Evolutionary conservation across 2,329 filamentous ascomycete species (phyloP).

Genomic region (Sarocladium strictum): DNA sequence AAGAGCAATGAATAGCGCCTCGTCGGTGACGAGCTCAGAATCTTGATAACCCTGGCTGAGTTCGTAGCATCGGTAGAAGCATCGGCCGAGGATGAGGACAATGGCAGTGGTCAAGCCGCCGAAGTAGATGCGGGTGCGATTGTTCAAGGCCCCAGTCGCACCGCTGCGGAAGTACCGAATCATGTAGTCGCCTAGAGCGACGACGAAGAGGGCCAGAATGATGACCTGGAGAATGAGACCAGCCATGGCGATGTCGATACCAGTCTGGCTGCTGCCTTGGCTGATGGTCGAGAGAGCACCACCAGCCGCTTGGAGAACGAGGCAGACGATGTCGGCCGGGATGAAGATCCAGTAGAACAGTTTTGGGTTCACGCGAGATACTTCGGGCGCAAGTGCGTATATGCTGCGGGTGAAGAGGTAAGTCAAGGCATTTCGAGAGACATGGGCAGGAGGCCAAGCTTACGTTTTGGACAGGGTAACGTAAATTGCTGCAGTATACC

Average conservation of each 20-base stretch:
- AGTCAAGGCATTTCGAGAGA: background rate
- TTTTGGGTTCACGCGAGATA: constrained; percentile 35
- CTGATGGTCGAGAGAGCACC: constrained; percentile 43
- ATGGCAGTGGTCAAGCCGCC: constrained; percentile 46
- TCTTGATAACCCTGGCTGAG: constrained; percentile 53
- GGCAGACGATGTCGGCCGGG: constrained; percentile 47
- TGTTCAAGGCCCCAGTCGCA: constrained; percentile 14
- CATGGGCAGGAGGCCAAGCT: constrained; percentile 9
- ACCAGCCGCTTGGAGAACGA: constrained; percentile 49
- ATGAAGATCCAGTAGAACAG: constrained; percentile 41
- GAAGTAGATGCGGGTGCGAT: constrained; percentile 38
- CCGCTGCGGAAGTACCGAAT: constrained; percentile 27
- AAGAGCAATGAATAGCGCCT: constrained; percentile 46
- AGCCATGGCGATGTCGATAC: constrained; percentile 32
- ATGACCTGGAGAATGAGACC: constrained; percentile 55
- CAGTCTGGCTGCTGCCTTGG: constrained; percentile 36
- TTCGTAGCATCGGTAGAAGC: constrained; percentile 59
- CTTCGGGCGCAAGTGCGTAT: constrained; percentile 28
- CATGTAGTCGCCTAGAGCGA: constrained; percentile 42
- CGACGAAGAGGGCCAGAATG: constrained; percentile 46
- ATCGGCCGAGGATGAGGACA: constrained; percentile 53
- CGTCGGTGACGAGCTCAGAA: constrained; percentile 45
- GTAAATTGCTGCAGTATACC: constrained; percentile 56
- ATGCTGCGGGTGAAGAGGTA: constrained; percentile 25
- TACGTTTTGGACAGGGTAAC: constrained; percentile 45